These are phyloP conservation scores for Phytophthora sp. DNA, from an alignment of 352 stramenopile genomes.

Conservation along the genomic window DNA sequence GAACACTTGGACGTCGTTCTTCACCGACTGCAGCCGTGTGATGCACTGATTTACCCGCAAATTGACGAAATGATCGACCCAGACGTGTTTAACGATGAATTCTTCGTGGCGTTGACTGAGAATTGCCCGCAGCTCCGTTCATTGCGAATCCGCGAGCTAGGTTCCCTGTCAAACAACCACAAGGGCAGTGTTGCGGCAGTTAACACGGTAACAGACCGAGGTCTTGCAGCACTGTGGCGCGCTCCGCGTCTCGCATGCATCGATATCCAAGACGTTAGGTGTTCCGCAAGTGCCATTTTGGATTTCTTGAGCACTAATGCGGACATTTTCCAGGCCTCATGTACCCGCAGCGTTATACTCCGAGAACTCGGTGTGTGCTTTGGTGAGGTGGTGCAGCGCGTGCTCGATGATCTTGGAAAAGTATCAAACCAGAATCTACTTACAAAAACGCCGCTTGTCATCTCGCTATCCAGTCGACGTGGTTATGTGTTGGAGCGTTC, in stretches of 20 bases:
- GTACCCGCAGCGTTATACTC: slow-evolving; percentile 27
- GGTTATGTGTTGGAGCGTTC: slow-evolving; percentile 47
- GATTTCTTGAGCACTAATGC: slow-evolving; percentile 16
- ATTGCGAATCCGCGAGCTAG: slow-evolving; percentile 47
- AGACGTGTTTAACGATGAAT: slow-evolving; percentile 55
- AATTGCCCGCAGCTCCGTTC: slow-evolving; percentile 37
- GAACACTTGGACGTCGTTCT: slow-evolving; percentile 54
- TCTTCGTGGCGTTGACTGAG: slow-evolving; percentile 32
- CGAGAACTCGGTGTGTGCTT: slow-evolving; percentile 52
- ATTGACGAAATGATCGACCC: slow-evolving; percentile 67
- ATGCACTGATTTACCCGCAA: slow-evolving; percentile 58
- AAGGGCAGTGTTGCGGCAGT: slow-evolving; percentile 26
- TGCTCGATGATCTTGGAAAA: slow-evolving; percentile 34
- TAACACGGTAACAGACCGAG: slow-evolving; percentile 46
- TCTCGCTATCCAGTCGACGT: slow-evolving; percentile 46
- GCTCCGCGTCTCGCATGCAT: slow-evolving; percentile 29
- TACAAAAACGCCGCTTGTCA: slow-evolving; percentile 17
- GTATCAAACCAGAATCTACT: neutral
- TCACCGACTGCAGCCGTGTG: slow-evolving; percentile 52
- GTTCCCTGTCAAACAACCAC: slow-evolving; percentile 22
- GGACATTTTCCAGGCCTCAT: neutral
- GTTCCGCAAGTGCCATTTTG: slow-evolving; percentile 37
- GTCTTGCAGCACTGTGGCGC: slow-evolving; percentile 33
- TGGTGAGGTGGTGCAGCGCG: slow-evolving; percentile 39
- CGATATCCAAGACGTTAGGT: slow-evolving; percentile 49